Percentiles rank a stretch among this genome's conserved stretches.
phyloP scores from a whole-genome alignment of 352 stramenopile species.

The Pythium monospermum region DNA sequence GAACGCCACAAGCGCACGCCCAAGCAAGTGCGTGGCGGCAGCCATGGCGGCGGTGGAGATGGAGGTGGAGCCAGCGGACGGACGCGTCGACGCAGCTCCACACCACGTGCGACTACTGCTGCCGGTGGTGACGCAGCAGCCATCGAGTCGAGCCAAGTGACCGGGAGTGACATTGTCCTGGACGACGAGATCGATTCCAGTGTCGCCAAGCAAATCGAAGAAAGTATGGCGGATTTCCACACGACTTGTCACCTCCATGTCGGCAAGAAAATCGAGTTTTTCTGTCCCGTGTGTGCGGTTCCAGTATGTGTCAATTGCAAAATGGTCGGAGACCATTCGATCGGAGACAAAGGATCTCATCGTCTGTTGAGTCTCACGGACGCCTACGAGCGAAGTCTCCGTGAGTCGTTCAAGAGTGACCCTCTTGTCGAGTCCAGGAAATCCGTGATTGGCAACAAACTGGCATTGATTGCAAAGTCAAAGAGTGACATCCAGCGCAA shows the following conservation, averaged over 20 bases:
- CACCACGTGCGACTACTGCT: constrained; percentile 16
- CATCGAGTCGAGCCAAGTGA: not conserved
- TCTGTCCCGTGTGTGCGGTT: constrained; percentile 50
- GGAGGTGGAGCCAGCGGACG: constrained; percentile 14
- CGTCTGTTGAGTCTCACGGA: constrained; percentile 56
- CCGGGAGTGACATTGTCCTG: not conserved
- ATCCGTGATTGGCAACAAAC: constrained; percentile 51
- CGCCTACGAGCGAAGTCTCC: constrained; percentile 60
- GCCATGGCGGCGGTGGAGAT: constrained; percentile 15
- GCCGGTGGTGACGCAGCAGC: constrained; percentile 9
- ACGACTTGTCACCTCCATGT: constrained; percentile 37
- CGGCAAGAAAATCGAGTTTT: constrained; percentile 71
- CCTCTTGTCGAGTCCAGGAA: constrained; percentile 64
- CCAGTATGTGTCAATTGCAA: constrained; percentile 78
- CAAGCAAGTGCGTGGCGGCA: constrained; percentile 8
- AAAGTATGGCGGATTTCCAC: constrained; percentile 27
- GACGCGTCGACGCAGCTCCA: constrained; percentile 36
- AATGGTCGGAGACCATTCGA: constrained; percentile 76
- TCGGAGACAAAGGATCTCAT: constrained; percentile 70
- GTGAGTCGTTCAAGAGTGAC: constrained; percentile 57
- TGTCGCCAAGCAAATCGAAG: constrained; percentile 46
- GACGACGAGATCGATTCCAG: constrained; percentile 29
- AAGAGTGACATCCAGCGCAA: constrained; percentile 38
- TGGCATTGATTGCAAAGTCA: constrained; percentile 31
- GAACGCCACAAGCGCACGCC: constrained; percentile 55